These are phyloP conservation scores for Lentinula sp. DNA, from an alignment of 768 basidiomycete species.

Conservation along the genomic window DNA sequence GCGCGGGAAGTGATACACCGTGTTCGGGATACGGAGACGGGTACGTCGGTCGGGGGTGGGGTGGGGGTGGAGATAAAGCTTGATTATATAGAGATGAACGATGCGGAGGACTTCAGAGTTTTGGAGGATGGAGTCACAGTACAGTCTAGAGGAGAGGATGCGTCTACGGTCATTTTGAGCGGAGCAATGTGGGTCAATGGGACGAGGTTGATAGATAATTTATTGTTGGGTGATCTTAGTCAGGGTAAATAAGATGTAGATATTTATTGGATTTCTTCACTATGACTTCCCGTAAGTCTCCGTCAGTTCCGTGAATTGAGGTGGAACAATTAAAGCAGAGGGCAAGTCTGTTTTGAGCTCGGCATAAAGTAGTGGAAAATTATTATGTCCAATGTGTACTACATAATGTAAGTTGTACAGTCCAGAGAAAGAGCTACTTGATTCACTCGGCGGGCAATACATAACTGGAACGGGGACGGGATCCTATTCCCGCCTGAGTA, in stretches of 20 bases:
- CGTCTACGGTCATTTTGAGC: background rate
- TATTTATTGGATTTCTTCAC: no score
- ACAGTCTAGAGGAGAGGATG: background rate
- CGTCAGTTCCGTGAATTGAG: no score
- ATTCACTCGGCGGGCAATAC: background rate
- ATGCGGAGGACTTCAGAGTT: conserved; percentile 67
- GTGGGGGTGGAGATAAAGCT: conserved; percentile 48
- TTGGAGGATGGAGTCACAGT: conserved; percentile 26
- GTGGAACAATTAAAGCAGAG: no score
- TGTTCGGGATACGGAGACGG: conserved; percentile 14
- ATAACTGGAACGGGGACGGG: conserved; percentile 10
- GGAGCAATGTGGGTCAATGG: background rate
- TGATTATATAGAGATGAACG: conserved; percentile 90
- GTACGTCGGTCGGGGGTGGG: conserved; percentile 4
- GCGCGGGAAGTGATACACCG: conserved; percentile 36
- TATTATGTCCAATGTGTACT: no score
- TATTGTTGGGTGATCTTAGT: background rate
- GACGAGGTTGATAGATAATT: conserved; percentile 3
- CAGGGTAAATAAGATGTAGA: no score
- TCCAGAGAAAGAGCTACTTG: no score
- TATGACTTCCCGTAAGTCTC: no score
- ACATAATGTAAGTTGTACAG: no score
- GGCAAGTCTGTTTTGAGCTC: no score
- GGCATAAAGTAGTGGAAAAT: no score
- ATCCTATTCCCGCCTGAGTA: conserved; percentile 6